Evolutionary conservation across 2,329 filamentous ascomycete genomes (phyloP).

Genomic region (Trichoderma citrinoviride): DNA sequence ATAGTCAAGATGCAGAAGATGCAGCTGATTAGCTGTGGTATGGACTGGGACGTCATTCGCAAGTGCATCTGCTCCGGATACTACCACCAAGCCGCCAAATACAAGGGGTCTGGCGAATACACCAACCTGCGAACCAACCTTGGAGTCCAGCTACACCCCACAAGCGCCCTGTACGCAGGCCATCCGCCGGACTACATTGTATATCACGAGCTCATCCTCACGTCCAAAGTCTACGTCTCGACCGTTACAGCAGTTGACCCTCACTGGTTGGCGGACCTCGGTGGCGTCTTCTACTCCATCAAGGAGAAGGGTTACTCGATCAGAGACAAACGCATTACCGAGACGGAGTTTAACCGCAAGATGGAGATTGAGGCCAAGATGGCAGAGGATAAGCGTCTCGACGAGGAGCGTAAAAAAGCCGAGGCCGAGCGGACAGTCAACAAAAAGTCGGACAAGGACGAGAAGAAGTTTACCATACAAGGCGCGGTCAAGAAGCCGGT

Average conservation of each 20-base stretch:
- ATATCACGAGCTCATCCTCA: constrained; percentile 96
- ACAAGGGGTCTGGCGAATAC: constrained; percentile 96
- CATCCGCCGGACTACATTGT: constrained; percentile 96
- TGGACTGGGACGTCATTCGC: constrained; percentile 93
- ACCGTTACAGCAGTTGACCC: constrained; percentile 95
- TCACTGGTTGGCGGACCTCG: constrained; percentile 93
- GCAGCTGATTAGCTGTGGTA: constrained; percentile 81
- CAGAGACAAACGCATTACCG: constrained; percentile 79
- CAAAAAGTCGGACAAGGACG: constrained; percentile 38
- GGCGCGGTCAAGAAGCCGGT: constrained; percentile 62
- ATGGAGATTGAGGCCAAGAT: constrained; percentile 94
- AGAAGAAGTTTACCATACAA: constrained; percentile 59
- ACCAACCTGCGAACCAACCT: constrained; percentile 94
- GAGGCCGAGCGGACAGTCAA: constrained; percentile 46
- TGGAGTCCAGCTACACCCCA: constrained; percentile 90
- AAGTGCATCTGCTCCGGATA: constrained; percentile 97
- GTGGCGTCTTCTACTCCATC: constrained; percentile 94
- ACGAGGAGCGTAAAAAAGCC: constrained; percentile 54
- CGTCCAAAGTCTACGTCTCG: constrained; percentile 96
- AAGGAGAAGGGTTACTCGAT: constrained; percentile 96
- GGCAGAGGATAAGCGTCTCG: constrained; percentile 74
- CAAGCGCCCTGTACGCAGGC: constrained; percentile 88
- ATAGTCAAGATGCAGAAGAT: constrained; percentile 96
- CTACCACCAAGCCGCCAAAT: constrained; percentile 95
- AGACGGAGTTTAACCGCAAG: constrained; percentile 86